Evolutionary conservation across 2,329 filamentous ascomycete genomes (phyloP).

Genomic region (Cladophialophora chaetospira): DNA sequence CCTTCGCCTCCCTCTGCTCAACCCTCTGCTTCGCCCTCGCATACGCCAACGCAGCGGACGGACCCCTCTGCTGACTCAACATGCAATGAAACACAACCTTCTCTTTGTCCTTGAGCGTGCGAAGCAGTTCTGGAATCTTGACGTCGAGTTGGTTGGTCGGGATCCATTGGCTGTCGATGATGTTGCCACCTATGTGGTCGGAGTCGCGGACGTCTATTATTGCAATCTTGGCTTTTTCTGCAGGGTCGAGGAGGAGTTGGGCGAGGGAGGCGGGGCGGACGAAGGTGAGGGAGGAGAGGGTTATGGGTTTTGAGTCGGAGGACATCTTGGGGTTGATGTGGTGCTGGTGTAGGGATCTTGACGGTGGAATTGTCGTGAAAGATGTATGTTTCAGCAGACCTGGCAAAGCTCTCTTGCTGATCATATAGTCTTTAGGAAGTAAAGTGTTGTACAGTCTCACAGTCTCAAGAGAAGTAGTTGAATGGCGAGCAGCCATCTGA

Average conservation of each 20-base stretch:
- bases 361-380: neutral
- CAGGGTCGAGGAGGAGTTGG: constrained; percentile 60
- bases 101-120: constrained; percentile 73
- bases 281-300: constrained; percentile 64
- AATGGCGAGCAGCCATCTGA: neutral
- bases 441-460: too few relatives aligned
- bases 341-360: neutral
- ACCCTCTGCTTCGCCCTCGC: constrained; percentile 43
- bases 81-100: constrained; percentile 94
- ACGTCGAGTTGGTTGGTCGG: constrained; percentile 73
- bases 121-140: constrained; percentile 78
- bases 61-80: constrained; percentile 86
- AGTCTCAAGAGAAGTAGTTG: neutral
- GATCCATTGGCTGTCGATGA: constrained; percentile 73
- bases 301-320: constrained; percentile 48
- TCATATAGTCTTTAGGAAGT: neutral
- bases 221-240: constrained; percentile 56
- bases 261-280: constrained; percentile 72
- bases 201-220: constrained; percentile 89
- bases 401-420: neutral
- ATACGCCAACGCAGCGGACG: constrained; percentile 79
- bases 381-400: neutral
- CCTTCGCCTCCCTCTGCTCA: constrained; percentile 24
- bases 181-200: constrained; percentile 90
- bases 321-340: constrained; percentile 13